Evolutionary conservation across 768 basidiomycete species (phyloP), one percentile per base, ranked within the genome.

Genomic region (Leccinellum rugosiceps): DNA sequence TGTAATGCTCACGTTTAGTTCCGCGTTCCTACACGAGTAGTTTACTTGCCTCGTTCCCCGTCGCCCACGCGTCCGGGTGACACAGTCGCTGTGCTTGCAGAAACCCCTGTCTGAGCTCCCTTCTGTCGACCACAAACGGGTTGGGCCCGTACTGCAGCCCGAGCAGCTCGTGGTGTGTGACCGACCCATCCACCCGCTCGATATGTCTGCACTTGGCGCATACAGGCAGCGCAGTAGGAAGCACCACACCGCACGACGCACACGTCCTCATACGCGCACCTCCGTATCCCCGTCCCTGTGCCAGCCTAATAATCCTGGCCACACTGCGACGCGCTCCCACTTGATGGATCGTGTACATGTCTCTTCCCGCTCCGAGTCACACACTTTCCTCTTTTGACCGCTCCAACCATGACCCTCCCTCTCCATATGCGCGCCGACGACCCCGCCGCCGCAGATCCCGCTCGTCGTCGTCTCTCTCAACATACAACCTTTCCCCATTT

Each of bases 11-110:
- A 25, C n/a, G 26, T 7, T 61, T 58, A 63, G 63, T 50, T 43
- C 5, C 21, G 10, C n/a, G 56, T 61, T 26, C 38, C 31, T 26
- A 32, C 21, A n/a, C 15, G 46, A 55, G 50, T 53, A 58, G 31
- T 32, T n/a, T 58, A 47, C 57, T 53, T 61, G 88, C 90, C 58
- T 80, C 72, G 55, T 84, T 84, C 65, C 82, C 80, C 30, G 83
- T 80, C 32, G 85, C 80, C 88, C 90, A 96, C 13, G 85, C 79
- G 69, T 98, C 94, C 0, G 94, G 94, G 75, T 98, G 94, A 52
- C 91, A 85, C 21, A 83, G 75, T 21, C 84, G 78, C 67, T 96
- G 94, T 3, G 88, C 83, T 47, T 80, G 75, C 32, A 88, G 76
- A 69, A 92, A 95, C 28, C 80, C 79, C 34, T 76, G 74, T 69